Evolutionary conservation across 2,329 filamentous ascomycete species (phyloP), one percentile per base, ranked within the genome.

Genomic region (Epichloe sp.): DNA sequence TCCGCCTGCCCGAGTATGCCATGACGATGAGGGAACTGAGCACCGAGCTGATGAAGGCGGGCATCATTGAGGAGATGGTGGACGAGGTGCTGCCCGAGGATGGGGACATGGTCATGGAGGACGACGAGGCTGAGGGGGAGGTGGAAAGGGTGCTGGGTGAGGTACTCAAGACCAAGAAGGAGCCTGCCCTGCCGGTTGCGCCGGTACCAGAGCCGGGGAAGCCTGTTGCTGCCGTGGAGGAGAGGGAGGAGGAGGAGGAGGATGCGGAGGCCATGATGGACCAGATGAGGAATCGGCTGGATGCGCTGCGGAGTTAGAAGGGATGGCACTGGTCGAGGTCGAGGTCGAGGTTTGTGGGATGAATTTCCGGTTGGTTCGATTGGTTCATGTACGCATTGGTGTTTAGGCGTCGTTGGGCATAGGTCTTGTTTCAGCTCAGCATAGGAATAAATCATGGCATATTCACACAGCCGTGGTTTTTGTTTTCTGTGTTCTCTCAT

Each of bases 61-160:
- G 91, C 15, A 91, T 98, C 57, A 95, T 97, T 54, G 91, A 97
- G 74, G 93, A 98, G 72, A 96, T 97, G 86, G 82, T 95, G 4
- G 86, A 84, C 46, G 91, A 97, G 65, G 82, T 77, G 43, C 71
- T 97, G 57, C 88, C 89, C n/a, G 78, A 83, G 57, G 83, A 89
- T 52, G 69, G 83, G 48, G 72, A 88, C 58, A 74, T 80, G 49
- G 79, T 87, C 52, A 81, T 86, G 53, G 87, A 88, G 55, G 87
- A 90, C 60, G 86, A 83, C 5, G 84, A 88, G 66, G 82, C 77
- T 2, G 83, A 86, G 63, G 72, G 71, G 19, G 91, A 97, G 74
- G 88, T 97, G 10, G 90, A 97, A 63, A 94, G 91, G 76, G 84
- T 97, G 12, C 73, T 98, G 26, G 84, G 87, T 3, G 93, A 97